phyloP scores from a whole-genome alignment of 2,329 filamentous ascomycete species.

The Bretziella fagacearum region DNA sequence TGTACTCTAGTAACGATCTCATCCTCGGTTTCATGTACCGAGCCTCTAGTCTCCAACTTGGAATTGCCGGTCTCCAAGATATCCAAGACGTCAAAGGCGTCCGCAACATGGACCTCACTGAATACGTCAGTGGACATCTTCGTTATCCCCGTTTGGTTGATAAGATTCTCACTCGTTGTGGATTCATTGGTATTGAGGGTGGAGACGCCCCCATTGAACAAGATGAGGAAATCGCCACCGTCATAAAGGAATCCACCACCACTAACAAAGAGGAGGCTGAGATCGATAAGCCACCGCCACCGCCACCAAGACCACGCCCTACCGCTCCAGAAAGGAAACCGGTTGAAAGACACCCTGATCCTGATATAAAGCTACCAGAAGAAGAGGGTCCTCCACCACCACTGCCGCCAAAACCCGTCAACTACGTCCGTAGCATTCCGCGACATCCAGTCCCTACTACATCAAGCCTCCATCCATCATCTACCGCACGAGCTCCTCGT shows the following conservation, averaged over 20 bases:
- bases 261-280: neutral
- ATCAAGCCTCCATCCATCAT: neutral
- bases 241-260: neutral
- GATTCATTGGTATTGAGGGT: constrained; percentile 31
- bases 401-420: neutral
- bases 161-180: constrained; percentile 35
- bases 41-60: constrained; percentile 63
- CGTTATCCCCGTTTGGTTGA: constrained; percentile 34
- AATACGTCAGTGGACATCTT: constrained; percentile 35
- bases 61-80: constrained; percentile 67
- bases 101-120: constrained; percentile 36
- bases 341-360: constrained; percentile 3
- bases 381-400: neutral
- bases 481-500: neutral
- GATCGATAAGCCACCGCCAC: constrained; percentile 1
- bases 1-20: constrained; percentile 74
- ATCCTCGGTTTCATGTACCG: constrained; percentile 79
- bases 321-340: neutral
- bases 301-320: constrained; percentile 7
- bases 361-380: constrained; percentile 1
- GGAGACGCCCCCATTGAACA: constrained; percentile 31
- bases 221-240: constrained; percentile 26
- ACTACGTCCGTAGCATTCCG: neutral
- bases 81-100: constrained; percentile 52
- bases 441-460: neutral